Evolutionary conservation across 1,284 basidiomycete species (phyloP).

Genomic region (Apiotrichum montevideense): DNA sequence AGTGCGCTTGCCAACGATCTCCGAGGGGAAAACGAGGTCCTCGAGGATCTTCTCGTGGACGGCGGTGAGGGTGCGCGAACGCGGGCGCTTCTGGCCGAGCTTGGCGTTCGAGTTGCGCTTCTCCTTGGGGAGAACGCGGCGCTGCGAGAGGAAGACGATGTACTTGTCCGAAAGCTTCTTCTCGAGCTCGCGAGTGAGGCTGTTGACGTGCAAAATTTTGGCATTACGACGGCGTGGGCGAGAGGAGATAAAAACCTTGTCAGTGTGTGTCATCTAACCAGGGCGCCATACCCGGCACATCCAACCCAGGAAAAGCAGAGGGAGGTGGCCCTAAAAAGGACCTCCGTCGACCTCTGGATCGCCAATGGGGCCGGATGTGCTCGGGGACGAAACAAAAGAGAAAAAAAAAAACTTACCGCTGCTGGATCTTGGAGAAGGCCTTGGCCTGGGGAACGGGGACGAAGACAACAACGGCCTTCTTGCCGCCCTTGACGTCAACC

Average conservation of each 20-base stretch:
- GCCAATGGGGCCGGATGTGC: slow-evolving; percentile 4
- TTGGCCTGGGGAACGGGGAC: slow-evolving; percentile 96
- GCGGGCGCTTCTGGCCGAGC: slow-evolving; percentile 81
- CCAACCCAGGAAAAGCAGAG: slow-evolving; percentile 19
- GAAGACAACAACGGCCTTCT: slow-evolving; percentile 99
- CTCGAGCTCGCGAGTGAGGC: slow-evolving; percentile 93
- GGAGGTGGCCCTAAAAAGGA: slow-evolving; percentile 48
- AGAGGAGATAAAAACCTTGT: neutral
- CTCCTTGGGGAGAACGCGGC: slow-evolving; percentile 96
- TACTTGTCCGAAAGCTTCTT: slow-evolving; percentile 98
- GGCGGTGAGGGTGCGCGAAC: slow-evolving; percentile 91
- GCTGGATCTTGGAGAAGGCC: slow-evolving; percentile 98
- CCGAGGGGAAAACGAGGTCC: slow-evolving; percentile 97
- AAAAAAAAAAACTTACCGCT: slow-evolving; percentile 60
- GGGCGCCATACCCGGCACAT: slow-evolving; percentile 13
- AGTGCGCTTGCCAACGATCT: slow-evolving; percentile 97
- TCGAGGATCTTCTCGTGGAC: slow-evolving; percentile 98
- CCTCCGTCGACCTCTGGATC: slow-evolving; percentile 44
- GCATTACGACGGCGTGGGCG: slow-evolving; percentile 17
- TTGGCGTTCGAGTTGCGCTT: slow-evolving; percentile 84
- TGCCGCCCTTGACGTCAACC: slow-evolving; percentile 97
- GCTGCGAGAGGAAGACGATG: slow-evolving; percentile 97
- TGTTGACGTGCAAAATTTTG: slow-evolving; percentile 42
- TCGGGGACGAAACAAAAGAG: neutral
- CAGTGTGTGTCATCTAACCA: slow-evolving; percentile 6